Evolutionary conservation across 176 grass and related monocot species (phyloP).

Genomic region (Tillandsia fasciculata): DNA sequence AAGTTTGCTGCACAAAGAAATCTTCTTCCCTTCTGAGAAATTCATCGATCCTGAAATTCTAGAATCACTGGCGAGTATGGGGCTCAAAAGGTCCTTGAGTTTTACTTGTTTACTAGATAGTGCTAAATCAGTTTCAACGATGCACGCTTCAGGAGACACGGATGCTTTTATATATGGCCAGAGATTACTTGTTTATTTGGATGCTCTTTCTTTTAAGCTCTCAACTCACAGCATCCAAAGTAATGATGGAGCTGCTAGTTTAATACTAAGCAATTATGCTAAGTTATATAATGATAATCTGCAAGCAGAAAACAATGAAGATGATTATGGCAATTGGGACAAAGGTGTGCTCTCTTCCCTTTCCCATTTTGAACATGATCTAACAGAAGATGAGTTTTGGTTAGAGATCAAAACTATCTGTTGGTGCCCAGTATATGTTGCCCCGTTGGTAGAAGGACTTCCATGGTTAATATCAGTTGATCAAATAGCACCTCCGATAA

Average conservation of each 20-base stretch:
- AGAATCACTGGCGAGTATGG: constrained; percentile 64
- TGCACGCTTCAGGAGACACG: constrained; percentile 47
- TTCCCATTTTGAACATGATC: constrained; percentile 63
- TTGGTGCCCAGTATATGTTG: constrained; percentile 79
- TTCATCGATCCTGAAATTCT: constrained; percentile 59
- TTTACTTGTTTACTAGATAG: constrained; percentile 82
- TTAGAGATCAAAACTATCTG: constrained; percentile 60
- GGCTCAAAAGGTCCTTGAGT: constrained; percentile 69
- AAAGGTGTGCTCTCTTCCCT: constrained; percentile 34
- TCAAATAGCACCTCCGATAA: constrained; percentile 57
- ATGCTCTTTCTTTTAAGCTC: constrained; percentile 50
- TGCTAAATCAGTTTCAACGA: constrained; percentile 63
- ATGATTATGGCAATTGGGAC: constrained; percentile 26
- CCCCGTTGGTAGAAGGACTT: constrained; percentile 57
- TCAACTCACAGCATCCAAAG: constrained; percentile 30
- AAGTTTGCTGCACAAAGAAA: constrained; percentile 80
- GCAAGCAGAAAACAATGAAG: constrained; percentile 29
- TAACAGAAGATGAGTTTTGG: constrained; percentile 87
- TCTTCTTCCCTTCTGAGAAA: constrained; percentile 83
- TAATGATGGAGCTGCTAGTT: constrained; percentile 14
- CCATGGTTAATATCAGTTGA: constrained; percentile 75
- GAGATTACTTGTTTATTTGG: constrained; percentile 65
- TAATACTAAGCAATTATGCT: constrained; percentile 26
- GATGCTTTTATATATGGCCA: constrained; percentile 41
- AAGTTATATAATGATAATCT: constrained; percentile 10